These are phyloP conservation scores for Cicer pinnatifidum DNA, from an alignment of 306 rosid genomes.

Conservation along the genomic window DNA sequence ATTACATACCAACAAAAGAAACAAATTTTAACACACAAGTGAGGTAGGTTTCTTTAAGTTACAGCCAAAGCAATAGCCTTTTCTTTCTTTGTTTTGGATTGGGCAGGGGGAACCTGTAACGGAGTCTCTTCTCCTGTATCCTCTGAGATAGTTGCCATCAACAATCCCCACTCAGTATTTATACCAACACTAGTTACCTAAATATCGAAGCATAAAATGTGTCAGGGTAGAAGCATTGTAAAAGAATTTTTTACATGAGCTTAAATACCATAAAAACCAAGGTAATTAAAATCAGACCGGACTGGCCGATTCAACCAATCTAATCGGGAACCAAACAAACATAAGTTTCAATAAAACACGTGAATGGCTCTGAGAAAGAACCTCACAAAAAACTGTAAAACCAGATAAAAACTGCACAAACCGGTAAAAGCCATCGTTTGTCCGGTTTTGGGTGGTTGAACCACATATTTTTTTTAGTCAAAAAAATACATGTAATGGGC, in stretches of 20 bases:
- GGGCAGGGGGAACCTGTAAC: slow-evolving; percentile 66
- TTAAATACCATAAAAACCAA: neutral
- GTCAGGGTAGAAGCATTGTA: slow-evolving; percentile 35
- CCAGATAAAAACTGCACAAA: too few relatives aligned
- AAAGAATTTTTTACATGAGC: neutral
- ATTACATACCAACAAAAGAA: slow-evolving; percentile 48
- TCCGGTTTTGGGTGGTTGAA: too few relatives aligned
- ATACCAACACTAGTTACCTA: slow-evolving; percentile 98
- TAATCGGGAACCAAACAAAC: too few relatives aligned
- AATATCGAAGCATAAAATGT: slow-evolving; percentile 39
- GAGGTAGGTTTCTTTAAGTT: slow-evolving; percentile 8
- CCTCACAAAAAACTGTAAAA: too few relatives aligned
- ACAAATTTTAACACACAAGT: slow-evolving; percentile 29
- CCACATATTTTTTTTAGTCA: too few relatives aligned
- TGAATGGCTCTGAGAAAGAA: too few relatives aligned
- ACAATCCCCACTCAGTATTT: slow-evolving; percentile 98
- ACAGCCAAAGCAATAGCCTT: slow-evolving; percentile 39
- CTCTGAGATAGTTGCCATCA: slow-evolving; percentile 98
- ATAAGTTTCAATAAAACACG: too few relatives aligned
- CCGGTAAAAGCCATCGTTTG: too few relatives aligned
- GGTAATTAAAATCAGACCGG: too few relatives aligned
- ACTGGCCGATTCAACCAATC: too few relatives aligned
- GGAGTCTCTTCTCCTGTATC: slow-evolving; percentile 99
- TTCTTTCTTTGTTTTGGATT: slow-evolving; percentile 28
- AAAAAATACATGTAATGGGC: too few relatives aligned